Conservation (phyloP, 1,284 basidiomycete genomes). For the Apiotrichum akiyoshidainum region DNA sequence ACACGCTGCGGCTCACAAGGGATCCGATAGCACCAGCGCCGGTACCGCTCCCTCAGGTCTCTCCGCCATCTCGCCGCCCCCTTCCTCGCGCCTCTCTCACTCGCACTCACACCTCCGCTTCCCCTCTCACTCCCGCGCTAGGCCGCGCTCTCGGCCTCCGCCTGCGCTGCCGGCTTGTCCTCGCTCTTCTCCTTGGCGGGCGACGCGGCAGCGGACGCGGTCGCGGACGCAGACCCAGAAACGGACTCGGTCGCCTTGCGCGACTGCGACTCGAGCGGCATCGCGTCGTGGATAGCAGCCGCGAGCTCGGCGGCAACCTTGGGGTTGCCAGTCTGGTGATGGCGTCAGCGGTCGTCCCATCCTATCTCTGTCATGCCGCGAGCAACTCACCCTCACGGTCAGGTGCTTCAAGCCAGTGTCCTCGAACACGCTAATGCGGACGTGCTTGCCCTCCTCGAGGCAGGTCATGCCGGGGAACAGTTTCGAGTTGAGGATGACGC, state of each 20-base stretch:
- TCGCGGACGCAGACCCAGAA: too few species aligned
- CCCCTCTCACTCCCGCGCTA: too few species aligned
- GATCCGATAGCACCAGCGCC: too few species aligned
- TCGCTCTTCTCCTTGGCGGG: not conserved
- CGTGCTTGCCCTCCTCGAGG: conserved; percentile 68
- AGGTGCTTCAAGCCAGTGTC: conserved; percentile 64
- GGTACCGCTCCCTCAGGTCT: too few species aligned
- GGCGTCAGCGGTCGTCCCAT: not conserved
- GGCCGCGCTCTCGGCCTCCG: too few species aligned
- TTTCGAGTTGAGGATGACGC: conserved; percentile 77
- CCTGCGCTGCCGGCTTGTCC: not conserved
- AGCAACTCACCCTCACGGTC: conserved; percentile 65
- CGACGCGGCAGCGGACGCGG: not conserved
- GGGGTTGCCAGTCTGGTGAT: conserved; percentile 57
- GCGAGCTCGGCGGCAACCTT: conserved; percentile 57
- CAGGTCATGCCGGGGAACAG: conserved; percentile 84
- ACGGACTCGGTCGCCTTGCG: not conserved
- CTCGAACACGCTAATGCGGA: conserved; percentile 73
- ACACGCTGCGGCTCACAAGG: too few species aligned
- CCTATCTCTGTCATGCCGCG: too few species aligned
- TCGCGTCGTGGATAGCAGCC: conserved; percentile 38
- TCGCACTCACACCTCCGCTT: too few species aligned
- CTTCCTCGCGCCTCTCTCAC: not conserved
- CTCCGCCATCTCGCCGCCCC: too few species aligned
- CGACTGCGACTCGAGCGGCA: conserved; percentile 32